phyloP scores from a whole-genome alignment of 2,329 filamentous ascomycete species.

The Botrytis fragariae region DNA sequence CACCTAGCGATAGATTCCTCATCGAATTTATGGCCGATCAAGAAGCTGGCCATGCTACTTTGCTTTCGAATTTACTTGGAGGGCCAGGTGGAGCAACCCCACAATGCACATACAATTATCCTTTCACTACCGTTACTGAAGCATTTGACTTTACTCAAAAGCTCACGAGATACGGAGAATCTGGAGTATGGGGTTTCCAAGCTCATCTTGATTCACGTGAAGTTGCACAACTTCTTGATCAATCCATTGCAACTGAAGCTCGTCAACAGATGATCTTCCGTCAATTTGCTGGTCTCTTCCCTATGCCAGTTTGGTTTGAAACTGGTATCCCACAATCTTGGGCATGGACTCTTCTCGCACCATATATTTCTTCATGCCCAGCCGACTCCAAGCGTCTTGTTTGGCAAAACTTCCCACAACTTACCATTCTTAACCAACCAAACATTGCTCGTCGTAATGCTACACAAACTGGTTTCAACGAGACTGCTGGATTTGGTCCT shows the following conservation, averaged over 20 bases:
- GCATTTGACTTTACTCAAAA: constrained; percentile 84
- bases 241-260: constrained; percentile 75
- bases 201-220: constrained; percentile 74
- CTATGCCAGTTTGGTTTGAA: constrained; percentile 82
- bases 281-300: constrained; percentile 75
- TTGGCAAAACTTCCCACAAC: constrained; percentile 80
- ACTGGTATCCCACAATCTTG: constrained; percentile 78
- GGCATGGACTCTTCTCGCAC: constrained; percentile 79
- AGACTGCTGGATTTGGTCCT: constrained; percentile 58
- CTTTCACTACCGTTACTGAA: constrained; percentile 69
- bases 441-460: constrained; percentile 68
- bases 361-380: constrained; percentile 77
- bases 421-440: constrained; percentile 72
- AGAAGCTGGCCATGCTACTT: constrained; percentile 73
- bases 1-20: constrained; percentile 64
- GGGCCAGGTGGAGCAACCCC: constrained; percentile 56
- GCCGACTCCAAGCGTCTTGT: constrained; percentile 68
- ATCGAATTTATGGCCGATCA: constrained; percentile 76
- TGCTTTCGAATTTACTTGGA: constrained; percentile 76
- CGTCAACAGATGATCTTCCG: constrained; percentile 84
- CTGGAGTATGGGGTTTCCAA: constrained; percentile 78
- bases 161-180: constrained; percentile 77
- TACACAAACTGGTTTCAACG: constrained; percentile 58
- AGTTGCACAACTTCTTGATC: constrained; percentile 68
- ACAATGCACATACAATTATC: constrained; percentile 79